Percentiles rank a stretch among this genome's conserved stretches.
phyloP scores from a whole-genome alignment of 306 rosid species.

The Rosa lucieae region DNA sequence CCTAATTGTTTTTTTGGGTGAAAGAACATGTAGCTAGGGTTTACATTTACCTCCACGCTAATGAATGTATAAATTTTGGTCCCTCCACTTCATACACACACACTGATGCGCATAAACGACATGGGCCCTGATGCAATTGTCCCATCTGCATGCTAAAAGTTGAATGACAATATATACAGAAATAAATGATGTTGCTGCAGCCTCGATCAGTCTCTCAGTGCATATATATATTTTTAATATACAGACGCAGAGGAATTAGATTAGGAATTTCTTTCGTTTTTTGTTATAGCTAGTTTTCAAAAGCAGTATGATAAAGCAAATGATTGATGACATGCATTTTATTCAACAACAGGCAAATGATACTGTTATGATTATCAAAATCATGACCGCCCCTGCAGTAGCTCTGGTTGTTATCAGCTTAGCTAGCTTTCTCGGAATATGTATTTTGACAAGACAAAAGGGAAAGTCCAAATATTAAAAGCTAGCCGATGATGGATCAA shows the following conservation, averaged over 20 bases:
- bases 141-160: constrained; percentile 1
- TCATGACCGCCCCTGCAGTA: constrained; percentile 8
- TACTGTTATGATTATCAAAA: constrained; percentile 43
- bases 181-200: neutral
- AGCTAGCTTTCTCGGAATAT: neutral
- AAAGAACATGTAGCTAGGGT: neutral
- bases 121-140: neutral
- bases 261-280: neutral
- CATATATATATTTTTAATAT: neutral
- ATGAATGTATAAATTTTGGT: neutral
- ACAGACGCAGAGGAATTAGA: neutral
- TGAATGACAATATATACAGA: neutral
- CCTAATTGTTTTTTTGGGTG: too few species aligned
- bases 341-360: constrained; percentile 27
- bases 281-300: constrained; percentile 6
- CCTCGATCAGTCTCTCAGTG: neutral
- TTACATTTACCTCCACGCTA: neutral
- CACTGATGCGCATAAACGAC: neutral
- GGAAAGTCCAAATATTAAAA: constrained; percentile 1
- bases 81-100: too few species aligned
- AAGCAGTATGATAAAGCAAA: constrained; percentile 15
- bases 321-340: constrained; percentile 25
- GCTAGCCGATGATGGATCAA: constrained; percentile 2
- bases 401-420: neutral
- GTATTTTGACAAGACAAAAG: constrained; percentile 12